Percentiles rank a stretch among this genome's conserved stretches.
phyloP scores from a whole-genome alignment of 345 rosid species.

The Microcos paniculata region DNA sequence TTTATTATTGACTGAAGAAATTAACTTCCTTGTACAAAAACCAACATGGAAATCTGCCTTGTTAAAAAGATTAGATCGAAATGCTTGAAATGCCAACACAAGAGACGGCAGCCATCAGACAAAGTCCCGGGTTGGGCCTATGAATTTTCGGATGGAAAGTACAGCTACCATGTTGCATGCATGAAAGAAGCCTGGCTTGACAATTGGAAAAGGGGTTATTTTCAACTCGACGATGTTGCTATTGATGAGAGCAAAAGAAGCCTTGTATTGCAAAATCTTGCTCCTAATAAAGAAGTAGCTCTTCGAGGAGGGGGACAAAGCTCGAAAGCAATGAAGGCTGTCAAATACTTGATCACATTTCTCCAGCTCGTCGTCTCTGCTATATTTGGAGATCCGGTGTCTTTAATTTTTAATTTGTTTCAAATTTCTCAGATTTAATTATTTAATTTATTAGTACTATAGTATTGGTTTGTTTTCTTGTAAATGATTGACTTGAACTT shows the following conservation, averaged over 20 bases:
- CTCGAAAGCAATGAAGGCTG: not conserved
- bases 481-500: too few relatives aligned
- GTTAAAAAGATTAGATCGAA: not conserved
- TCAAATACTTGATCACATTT: not conserved
- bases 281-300: not conserved
- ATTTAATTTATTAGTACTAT: too few relatives aligned
- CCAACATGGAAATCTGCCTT: not conserved
- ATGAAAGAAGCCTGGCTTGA: not conserved
- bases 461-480: too few relatives aligned
- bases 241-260: not conserved
- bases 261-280: not conserved
- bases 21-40: too few relatives aligned
- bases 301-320: not conserved
- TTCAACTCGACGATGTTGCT: not conserved
- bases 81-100: not conserved
- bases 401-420: not conserved
- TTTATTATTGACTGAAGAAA: too few relatives aligned
- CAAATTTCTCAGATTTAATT: not conserved
- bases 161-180: slow-evolving; percentile 8
- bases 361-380: not conserved
- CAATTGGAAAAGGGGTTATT: not conserved
- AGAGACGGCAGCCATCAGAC: not conserved
- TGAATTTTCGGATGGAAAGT: not conserved
- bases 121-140: not conserved
- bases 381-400: not conserved